Evolutionary conservation across 2,329 filamentous ascomycete species (phyloP), one percentile per base, ranked within the genome.

Genomic region (Chaetomium sp.): DNA sequence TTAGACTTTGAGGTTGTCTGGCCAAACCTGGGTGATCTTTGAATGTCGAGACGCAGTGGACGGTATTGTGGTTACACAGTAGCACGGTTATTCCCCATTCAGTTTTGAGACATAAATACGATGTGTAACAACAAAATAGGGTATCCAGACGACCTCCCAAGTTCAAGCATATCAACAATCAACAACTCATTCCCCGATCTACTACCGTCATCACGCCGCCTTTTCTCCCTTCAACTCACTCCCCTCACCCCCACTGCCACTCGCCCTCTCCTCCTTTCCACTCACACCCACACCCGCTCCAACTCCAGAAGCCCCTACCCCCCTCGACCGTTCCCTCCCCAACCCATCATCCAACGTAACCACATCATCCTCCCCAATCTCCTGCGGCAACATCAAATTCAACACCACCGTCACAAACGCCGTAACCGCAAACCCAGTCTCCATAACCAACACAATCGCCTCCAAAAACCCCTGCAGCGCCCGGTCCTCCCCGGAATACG

Each of bases 401-500:
- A 96, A 75, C 27, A 88, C 69, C 66, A 94, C 77, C 50, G 83
- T 83, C 42, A 91, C 67, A 32, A 91, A 79, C 0, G 88, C 91
- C 0, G 88, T 86, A 19, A 95, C 76, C 0, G 86, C 85, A 59
- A 88, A 88, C 0, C 87, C 87, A 0, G 86, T 90, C 71, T 87
- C 80, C 80, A 90, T 85, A 55, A 91, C 76, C 42, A 91, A 73
- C 4, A 79, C 77, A 56, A 90, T 84, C 51, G 88, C 88, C 64
- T 91, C 85, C 57, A 87, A 79, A 70, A 94, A 90, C 2, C 89
- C 89, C 47, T 78, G 72, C 2, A 92, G 79, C 3, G 80, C 78
- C 58, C 77, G 79, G 71, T 91, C 89, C 57, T 76, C 70, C 9
- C 88, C 88, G 0, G 69, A 67, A 66, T 91, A 91, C 3, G 84